A percentile compares a stretch with the other conserved stretches of the same genome.
These are phyloP conservation scores for Lasiosphaeria hispida DNA, from an alignment of 495 filamentous ascomycete species.

Conservation along the genomic window DNA sequence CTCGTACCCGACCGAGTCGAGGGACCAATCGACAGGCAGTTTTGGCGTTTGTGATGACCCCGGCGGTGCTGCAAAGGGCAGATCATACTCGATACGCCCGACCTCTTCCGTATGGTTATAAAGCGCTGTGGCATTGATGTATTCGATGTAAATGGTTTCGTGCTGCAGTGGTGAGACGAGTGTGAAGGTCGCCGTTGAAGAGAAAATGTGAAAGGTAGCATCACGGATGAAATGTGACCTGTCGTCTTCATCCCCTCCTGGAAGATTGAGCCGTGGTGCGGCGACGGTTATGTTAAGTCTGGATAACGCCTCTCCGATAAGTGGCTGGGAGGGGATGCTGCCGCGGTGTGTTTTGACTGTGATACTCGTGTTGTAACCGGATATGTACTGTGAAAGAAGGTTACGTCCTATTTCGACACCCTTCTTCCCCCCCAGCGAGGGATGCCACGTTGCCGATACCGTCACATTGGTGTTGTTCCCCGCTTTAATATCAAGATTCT, in stretches of 20 bases:
- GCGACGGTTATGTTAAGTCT: constrained; percentile 63
- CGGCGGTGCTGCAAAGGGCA: constrained; percentile 75
- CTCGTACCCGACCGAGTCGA: constrained; percentile 78
- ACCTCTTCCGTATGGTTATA: constrained; percentile 77
- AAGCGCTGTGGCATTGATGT: constrained; percentile 77
- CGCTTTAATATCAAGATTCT: constrained; percentile 55
- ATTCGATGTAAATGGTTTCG: constrained; percentile 70
- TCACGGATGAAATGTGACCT: constrained; percentile 72
- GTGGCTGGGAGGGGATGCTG: constrained; percentile 71
- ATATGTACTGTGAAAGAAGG: constrained; percentile 80
- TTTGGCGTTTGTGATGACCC: constrained; percentile 66
- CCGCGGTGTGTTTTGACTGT: constrained; percentile 64
- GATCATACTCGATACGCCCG: constrained; percentile 69
- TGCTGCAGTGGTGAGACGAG: constrained; percentile 73
- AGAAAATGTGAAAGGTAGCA: constrained; percentile 81
- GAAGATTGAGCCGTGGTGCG: constrained; percentile 60
- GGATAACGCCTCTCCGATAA: constrained; percentile 69
- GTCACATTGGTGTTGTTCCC: constrained; percentile 71
- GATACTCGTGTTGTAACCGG: constrained; percentile 79
- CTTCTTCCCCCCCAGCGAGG: constrained; percentile 57
- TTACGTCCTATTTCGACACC: constrained; percentile 63
- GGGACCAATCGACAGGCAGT: constrained; percentile 75
- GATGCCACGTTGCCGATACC: constrained; percentile 74
- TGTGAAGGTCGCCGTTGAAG: constrained; percentile 81
- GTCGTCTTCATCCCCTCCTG: constrained; percentile 47